Evolutionary conservation across 805 yeast species (phyloP).

Genomic region (Wickerhamomyces hampshirensis): DNA sequence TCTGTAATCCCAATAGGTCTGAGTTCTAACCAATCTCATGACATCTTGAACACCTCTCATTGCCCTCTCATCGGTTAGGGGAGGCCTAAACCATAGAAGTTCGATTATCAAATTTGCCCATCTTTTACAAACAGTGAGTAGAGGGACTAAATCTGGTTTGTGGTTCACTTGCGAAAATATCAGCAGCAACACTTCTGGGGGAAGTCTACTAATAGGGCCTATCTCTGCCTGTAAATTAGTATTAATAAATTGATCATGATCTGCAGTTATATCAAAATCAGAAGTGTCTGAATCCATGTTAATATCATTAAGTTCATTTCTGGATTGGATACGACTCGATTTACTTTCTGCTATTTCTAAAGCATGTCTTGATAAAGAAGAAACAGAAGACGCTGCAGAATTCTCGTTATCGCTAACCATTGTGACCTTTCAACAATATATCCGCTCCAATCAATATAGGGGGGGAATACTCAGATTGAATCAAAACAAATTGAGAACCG

Average conservation of each 20-base stretch:
- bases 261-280: conserved; percentile 8
- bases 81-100: conserved; percentile 84
- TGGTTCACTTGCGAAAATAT: conserved; percentile 62
- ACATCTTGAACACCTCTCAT: conserved; percentile 52
- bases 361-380: conserved; percentile 13
- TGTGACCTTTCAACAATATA: not conserved
- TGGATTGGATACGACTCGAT: conserved; percentile 5
- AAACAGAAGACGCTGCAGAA: conserved; percentile 17
- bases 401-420: conserved; percentile 23
- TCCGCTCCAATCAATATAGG: not conserved
- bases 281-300: conserved; percentile 14
- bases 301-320: conserved; percentile 5
- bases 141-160: conserved; percentile 51
- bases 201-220: conserved; percentile 30
- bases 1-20: conserved; percentile 63
- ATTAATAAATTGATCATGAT: conserved; percentile 5
- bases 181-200: conserved; percentile 55
- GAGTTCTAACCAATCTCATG: conserved; percentile 41
- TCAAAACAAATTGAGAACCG: too few relatives aligned
- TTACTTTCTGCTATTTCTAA: conserved; percentile 6
- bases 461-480: too few relatives aligned
- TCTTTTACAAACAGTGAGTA: conserved; percentile 69
- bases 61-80: conserved; percentile 46
- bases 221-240: conserved; percentile 6
- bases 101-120: conserved; percentile 80